phyloP scores from a whole-genome alignment of 352 stramenopile species.

The Globisporangium nodosum region DNA sequence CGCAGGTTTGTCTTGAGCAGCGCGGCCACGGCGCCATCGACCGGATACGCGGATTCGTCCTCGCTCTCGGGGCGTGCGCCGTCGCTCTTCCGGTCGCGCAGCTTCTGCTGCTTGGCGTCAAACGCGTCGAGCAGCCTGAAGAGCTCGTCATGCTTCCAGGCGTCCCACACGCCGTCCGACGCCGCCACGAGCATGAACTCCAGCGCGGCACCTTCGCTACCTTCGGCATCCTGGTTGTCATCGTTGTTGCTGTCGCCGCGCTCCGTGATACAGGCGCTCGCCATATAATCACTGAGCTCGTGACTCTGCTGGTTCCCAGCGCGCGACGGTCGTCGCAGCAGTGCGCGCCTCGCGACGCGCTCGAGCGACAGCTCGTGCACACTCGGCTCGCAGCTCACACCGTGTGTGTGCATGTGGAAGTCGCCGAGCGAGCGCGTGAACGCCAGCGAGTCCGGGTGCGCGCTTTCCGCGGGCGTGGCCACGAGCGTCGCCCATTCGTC shows the following conservation, averaged over 20 bases:
- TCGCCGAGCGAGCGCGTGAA: slow-evolving; percentile 87
- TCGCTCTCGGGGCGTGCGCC: background rate
- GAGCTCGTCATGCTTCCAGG: slow-evolving; percentile 83
- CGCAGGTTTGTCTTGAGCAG: slow-evolving; percentile 65
- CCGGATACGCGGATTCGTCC: slow-evolving; percentile 1
- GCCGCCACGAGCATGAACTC: slow-evolving; percentile 64
- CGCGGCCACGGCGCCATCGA: slow-evolving; percentile 25
- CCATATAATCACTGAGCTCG: slow-evolving; percentile 7
- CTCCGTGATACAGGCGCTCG: slow-evolving; percentile 10
- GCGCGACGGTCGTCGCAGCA: background rate
- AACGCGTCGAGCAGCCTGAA: slow-evolving; percentile 27
- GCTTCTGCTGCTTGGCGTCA: slow-evolving; percentile 5
- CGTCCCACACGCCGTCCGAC: slow-evolving; percentile 87
- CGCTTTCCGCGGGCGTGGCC: slow-evolving; percentile 49
- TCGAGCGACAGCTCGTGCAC: slow-evolving; percentile 51
- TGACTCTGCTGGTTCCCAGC: slow-evolving; percentile 19
- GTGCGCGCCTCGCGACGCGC: slow-evolving; percentile 17
- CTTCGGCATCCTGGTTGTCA: slow-evolving; percentile 3
- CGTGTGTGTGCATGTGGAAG: slow-evolving; percentile 86
- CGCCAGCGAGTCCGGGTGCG: slow-evolving; percentile 77
- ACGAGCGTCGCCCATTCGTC: slow-evolving; percentile 89
- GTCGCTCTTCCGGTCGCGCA: background rate
- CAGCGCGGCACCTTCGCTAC: background rate
- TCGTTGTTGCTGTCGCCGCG: slow-evolving; percentile 17
- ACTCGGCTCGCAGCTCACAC: slow-evolving; percentile 60